Evolutionary conservation across 2,329 filamentous ascomycete species (phyloP), one percentile per base, ranked within the genome.

Genomic region (Alternaria hordeiaustralica): DNA sequence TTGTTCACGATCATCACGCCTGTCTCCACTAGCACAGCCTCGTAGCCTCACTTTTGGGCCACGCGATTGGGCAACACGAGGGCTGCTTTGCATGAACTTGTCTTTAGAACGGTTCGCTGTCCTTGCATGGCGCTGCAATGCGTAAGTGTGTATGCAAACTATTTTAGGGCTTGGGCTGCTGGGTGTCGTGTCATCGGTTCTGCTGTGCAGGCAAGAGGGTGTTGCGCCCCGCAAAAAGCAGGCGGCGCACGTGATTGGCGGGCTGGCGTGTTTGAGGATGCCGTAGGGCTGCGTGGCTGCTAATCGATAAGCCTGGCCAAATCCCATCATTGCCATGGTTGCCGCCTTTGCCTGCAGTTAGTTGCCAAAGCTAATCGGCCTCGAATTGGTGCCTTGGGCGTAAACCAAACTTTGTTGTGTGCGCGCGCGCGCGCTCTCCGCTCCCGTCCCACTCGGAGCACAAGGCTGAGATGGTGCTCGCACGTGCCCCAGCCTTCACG

Each of bases 51-150:
- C 58, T 63, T 46, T 43, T 18, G 28, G 5, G 20, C 20, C 49
- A 30, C 25, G 55, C 28, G 60, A 66, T 60, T 67, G 61, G 65
- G 61, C 26, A 18, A 36, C 33, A 63, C 54, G 55, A 55, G 43
- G 54, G 43, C 30, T 33, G 60, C 50, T 51, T 41, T 69, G 70
- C 71, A 73, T 73, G 69, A 73, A 73, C 64, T 63, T 64, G 66
- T 63, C 58, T 20, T 36, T 64, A 57, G 55, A 71, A 66, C 59
- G 64, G 69, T 67, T 71, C 67, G 64, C 47, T 64, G 65, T 70
- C 63, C 55, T 61, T 61, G 60, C 60, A 61, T 51, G 53, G 36
- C 23, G 33, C 36, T 41, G 53, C 41, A 23, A 33, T 26, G 53
- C 36, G 15, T 18, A 18, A 26, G 33, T 55, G 33, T 11, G 13